Evolutionary conservation across 768 basidiomycete species (phyloP), one percentile per base, ranked within the genome.

Genomic region (Tricholoma matsutake): DNA sequence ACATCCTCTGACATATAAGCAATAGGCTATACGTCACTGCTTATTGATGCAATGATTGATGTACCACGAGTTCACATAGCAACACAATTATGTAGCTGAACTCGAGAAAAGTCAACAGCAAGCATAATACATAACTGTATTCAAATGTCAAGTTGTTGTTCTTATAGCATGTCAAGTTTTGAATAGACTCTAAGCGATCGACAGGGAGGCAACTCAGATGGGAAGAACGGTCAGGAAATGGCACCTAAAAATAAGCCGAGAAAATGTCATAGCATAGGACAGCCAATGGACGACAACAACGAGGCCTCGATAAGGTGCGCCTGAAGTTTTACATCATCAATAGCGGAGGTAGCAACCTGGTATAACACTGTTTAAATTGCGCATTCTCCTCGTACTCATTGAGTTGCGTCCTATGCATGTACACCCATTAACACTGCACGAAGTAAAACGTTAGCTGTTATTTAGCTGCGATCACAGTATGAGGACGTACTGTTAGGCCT

Each of bases 401-500:
- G 1, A 22, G 45, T 71, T 54, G 16, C n/a, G 1, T 47, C 56
- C 29, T 32, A 47, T 43, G 20, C n/a, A n/a, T 43, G 5, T 22
- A 20, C 18, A 22, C 49, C 29, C 49, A 31, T 18, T 32, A 9
- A 53, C 51, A 53, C 51, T 53, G 29, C 13, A 31, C n/a, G 29
- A 32, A 14, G 18, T 4, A 32, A 6, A 53, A 13, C 2, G 29
- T n/a, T n/a, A 31, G 49, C 6, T 6, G 4, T 45, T 41, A 25
- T 13, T 10, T 20, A 20, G 7, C 18, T 3, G 16, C 20, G 16
- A 31, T 25, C 22, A 45, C 18, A 7, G n/a, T 2, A n/a, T n/a
- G 43, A 18, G 5, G 47, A 61, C 63, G 11, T 60, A 69, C 68
- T 45, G 57, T 63, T 62, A 69, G 64, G 57, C 45, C 59, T 13